A percentile compares a stretch with the other conserved stretches of the same genome.
phyloP scores from a whole-genome alignment of 768 basidiomycete genomes.

The Pleurotus eryngii region DNA sequence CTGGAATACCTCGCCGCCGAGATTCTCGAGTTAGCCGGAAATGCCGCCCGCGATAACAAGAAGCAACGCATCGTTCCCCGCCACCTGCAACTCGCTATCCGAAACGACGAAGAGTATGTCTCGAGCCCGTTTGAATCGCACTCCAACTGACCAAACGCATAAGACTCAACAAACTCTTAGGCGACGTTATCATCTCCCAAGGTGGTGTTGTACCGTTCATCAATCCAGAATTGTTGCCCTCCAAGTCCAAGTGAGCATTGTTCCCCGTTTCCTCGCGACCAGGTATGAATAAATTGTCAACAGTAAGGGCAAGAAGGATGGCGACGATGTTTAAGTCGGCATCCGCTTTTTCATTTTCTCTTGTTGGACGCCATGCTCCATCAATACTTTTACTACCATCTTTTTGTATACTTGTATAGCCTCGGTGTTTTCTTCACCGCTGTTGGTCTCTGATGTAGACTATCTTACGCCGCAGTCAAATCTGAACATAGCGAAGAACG shows the following conservation, averaged over 20 bases:
- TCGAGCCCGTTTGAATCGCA: not conserved
- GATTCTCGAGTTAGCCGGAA: conserved; percentile 82
- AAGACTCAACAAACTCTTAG: conserved; percentile 68
- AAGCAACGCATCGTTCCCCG: conserved; percentile 87
- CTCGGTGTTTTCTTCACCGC: too few species aligned
- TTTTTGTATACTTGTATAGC: conserved; percentile 4
- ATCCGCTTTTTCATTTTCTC: too few species aligned
- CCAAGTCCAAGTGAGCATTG: not conserved
- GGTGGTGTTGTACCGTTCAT: conserved; percentile 92
- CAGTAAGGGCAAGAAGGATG: conserved; percentile 5
- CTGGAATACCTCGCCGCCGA: conserved; percentile 84
- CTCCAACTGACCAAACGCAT: conserved; percentile 4
- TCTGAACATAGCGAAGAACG: too few species aligned
- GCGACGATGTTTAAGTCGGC: conserved; percentile 2
- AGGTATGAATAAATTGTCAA: not conserved
- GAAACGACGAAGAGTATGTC: conserved; percentile 70
- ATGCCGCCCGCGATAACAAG: conserved; percentile 70
- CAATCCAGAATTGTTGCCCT: conserved; percentile 37
- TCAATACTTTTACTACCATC: not conserved
- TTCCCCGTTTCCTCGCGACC: not conserved
- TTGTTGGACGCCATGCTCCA: not conserved
- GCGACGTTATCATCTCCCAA: conserved; percentile 88
- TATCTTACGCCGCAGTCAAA: too few species aligned
- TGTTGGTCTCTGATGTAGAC: too few species aligned
- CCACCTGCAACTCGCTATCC: conserved; percentile 82